These are phyloP conservation scores for Posidonia australis DNA, from an alignment of 106 monocot species.

Conservation along the genomic window DNA sequence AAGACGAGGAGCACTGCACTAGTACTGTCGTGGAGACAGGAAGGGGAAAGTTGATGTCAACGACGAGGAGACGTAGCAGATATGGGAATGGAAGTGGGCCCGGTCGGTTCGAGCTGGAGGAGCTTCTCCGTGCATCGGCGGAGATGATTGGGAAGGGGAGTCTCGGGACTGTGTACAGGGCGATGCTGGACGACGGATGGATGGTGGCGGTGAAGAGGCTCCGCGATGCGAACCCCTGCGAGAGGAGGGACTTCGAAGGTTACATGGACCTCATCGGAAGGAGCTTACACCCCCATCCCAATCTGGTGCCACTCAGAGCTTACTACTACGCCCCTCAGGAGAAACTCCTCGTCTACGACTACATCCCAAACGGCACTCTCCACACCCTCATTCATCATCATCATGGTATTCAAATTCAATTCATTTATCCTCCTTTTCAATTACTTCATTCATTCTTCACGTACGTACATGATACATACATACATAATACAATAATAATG, in stretches of 20 bases:
- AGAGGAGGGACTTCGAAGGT: constrained; percentile 19
- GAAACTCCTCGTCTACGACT: constrained; percentile 32
- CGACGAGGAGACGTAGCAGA: neutral
- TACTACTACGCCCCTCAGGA: constrained; percentile 26
- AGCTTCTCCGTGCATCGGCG: constrained; percentile 33
- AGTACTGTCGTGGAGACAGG: too few species aligned
- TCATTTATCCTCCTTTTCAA: too few species aligned
- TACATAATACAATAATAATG: constrained; percentile 7
- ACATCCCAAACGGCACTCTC: constrained; percentile 28
- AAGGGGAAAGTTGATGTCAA: too few species aligned
- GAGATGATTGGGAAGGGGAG: constrained; percentile 39
- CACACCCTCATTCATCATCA: constrained; percentile 20
- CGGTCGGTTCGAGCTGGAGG: constrained; percentile 27
- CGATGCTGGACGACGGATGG: constrained; percentile 23
- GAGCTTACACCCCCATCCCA: constrained; percentile 12
- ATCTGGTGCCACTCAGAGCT: constrained; percentile 26
- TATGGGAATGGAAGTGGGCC: constrained; percentile 17
- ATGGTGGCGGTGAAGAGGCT: constrained; percentile 36
- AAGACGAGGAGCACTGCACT: neutral
- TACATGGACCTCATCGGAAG: constrained; percentile 21
- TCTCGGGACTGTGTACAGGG: constrained; percentile 29
- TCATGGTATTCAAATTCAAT: too few species aligned
- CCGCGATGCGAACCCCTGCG: constrained; percentile 5
- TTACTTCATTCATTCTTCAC: too few species aligned
- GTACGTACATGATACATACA: too few species aligned